Evolutionary conservation across 495 filamentous ascomycete species (phyloP).

Genomic region (Collariella sp.): DNA sequence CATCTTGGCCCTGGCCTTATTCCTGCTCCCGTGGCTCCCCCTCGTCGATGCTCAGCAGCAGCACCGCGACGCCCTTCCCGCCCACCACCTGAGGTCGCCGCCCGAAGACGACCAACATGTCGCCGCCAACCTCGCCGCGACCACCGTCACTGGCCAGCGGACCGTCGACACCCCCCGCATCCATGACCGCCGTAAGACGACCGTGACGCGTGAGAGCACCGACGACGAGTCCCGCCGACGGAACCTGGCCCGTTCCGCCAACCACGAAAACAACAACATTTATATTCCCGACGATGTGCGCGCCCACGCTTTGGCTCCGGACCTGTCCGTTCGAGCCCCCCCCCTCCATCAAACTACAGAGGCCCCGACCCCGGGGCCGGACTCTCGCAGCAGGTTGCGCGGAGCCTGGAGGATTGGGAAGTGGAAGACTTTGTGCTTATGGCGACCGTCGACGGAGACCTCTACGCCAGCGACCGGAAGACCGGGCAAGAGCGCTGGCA

Average conservation of each 20-base stretch:
- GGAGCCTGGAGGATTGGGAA: slow-evolving; percentile 96
- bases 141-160: slow-evolving; percentile 21
- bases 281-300: slow-evolving; percentile 65
- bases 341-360: slow-evolving; percentile 55
- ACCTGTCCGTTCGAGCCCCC: slow-evolving; percentile 78
- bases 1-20: slow-evolving; percentile 42
- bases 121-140: slow-evolving; percentile 16
- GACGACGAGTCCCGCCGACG: slow-evolving; percentile 1
- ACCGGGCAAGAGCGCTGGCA: slow-evolving; percentile 77
- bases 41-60: slow-evolving; percentile 54
- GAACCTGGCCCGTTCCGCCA: slow-evolving; percentile 15
- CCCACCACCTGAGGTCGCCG: slow-evolving; percentile 20
- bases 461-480: slow-evolving; percentile 86
- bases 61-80: slow-evolving; percentile 31
- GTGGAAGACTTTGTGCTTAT: slow-evolving; percentile 99
- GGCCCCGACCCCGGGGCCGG: slow-evolving; percentile 47
- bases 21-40: slow-evolving; percentile 44
- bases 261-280: slow-evolving; percentile 31
- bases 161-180: slow-evolving; percentile 19
- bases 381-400: slow-evolving; percentile 74
- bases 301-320: slow-evolving; percentile 92
- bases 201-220: slow-evolving; percentile 10
- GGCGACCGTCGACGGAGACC: slow-evolving; percentile 96
- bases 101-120: slow-evolving; percentile 26
- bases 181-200: slow-evolving; percentile 21